Percentiles rank a stretch among this genome's conserved stretches.
phyloP scores from a whole-genome alignment of 441 rosid species.

The Adansonia gregorii region DNA sequence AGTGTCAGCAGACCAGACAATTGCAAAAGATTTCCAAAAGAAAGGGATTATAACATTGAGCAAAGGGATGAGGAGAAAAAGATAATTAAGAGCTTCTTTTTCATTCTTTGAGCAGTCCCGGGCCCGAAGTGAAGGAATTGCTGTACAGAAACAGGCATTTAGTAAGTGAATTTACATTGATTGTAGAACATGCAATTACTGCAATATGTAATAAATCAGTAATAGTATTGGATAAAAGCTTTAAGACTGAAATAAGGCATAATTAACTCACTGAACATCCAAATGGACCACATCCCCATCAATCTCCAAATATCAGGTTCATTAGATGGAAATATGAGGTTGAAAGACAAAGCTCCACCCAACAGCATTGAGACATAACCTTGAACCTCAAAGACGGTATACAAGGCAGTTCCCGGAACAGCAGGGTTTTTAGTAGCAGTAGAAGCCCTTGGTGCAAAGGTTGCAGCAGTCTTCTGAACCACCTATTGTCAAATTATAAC shows the following conservation, averaged over 20 bases:
- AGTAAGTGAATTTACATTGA: not conserved
- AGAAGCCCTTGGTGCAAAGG: conserved; percentile 96
- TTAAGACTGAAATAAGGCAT: not conserved
- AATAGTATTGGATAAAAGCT: not conserved
- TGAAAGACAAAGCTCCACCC: conserved; percentile 88
- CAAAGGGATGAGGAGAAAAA: conserved; percentile 78
- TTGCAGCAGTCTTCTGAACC: conserved; percentile 90
- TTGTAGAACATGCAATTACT: not conserved
- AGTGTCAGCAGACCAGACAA: conserved; percentile 95
- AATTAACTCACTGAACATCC: conserved; percentile 90
- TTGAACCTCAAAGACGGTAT: conserved; percentile 90
- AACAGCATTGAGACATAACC: conserved; percentile 73
- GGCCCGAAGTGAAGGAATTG: conserved; percentile 92
- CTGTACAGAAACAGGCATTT: conserved; percentile 41
- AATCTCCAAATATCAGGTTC: conserved; percentile 95
- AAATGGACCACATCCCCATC: conserved; percentile 99
- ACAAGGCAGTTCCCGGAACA: conserved; percentile 80
- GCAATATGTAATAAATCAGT: not conserved
- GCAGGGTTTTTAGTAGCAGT: conserved; percentile 91
- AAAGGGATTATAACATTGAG: conserved; percentile 84
- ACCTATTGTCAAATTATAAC: conserved; percentile 48
- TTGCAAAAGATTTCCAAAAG: conserved; percentile 87
- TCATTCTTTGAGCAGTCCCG: conserved; percentile 49
- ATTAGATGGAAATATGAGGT: conserved; percentile 81
- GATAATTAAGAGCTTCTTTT: conserved; percentile 94